phyloP scores from a whole-genome alignment of 2,329 filamentous ascomycete genomes.

The Talaromyces sp. region DNA sequence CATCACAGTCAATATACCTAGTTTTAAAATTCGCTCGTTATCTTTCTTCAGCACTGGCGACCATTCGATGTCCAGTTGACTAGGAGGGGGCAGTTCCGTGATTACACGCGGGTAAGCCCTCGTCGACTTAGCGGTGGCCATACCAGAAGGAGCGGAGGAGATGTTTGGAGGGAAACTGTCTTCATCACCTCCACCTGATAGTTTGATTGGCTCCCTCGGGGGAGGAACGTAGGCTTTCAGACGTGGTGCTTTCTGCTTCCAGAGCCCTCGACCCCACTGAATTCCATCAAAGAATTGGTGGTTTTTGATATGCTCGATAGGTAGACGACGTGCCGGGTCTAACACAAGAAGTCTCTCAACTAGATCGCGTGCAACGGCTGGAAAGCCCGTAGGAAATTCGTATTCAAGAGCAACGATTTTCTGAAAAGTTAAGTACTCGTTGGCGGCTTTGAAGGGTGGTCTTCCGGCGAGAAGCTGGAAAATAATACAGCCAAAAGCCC shows the following conservation, averaged over 20 bases:
- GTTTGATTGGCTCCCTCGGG: slow-evolving; percentile 71
- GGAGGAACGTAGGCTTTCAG: slow-evolving; percentile 80
- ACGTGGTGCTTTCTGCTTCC: slow-evolving; percentile 85
- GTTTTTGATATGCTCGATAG: slow-evolving; percentile 93
- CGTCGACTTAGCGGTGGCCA: slow-evolving; percentile 41
- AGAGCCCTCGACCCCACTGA: slow-evolving; percentile 75
- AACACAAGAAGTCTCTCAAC: slow-evolving; percentile 87
- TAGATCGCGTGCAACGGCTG: slow-evolving; percentile 77
- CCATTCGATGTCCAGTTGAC: slow-evolving; percentile 97
- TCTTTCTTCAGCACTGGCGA: slow-evolving; percentile 86
- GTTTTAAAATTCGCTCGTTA: slow-evolving; percentile 90
- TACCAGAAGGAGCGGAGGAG: slow-evolving; percentile 35
- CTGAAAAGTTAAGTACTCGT: slow-evolving; percentile 96
- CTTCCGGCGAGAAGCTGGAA: slow-evolving; percentile 95
- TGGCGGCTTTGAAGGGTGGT: slow-evolving; percentile 91
- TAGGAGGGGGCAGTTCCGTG: slow-evolving; percentile 93
- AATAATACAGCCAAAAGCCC: slow-evolving; percentile 97
- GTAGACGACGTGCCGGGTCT: slow-evolving; percentile 77
- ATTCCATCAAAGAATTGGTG: slow-evolving; percentile 93
- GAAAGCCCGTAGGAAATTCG: slow-evolving; percentile 86
- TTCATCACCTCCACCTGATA: slow-evolving; percentile 54
- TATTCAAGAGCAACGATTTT: slow-evolving; percentile 96
- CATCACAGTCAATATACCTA: slow-evolving; percentile 85
- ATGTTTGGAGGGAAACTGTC: slow-evolving; percentile 45
- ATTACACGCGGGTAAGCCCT: slow-evolving; percentile 76